Evolutionary conservation across 192 early-diverging fungal species (phyloP).

Genomic region (Backusella luteola): DNA sequence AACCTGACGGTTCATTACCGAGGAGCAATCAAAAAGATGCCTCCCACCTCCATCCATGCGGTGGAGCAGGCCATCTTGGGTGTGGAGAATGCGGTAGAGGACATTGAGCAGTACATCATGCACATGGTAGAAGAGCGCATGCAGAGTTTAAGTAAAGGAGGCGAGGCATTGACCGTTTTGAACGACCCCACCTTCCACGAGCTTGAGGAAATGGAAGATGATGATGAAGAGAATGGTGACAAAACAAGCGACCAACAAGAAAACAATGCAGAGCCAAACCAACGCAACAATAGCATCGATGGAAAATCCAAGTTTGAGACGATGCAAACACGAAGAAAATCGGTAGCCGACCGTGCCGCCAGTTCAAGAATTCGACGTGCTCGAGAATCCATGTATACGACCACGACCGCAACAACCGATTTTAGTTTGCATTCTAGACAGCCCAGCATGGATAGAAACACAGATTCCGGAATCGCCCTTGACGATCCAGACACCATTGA

Average conservation of each 20-base stretch:
- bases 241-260: neutral
- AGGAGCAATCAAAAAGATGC: neutral
- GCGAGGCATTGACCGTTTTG: neutral
- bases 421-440: neutral
- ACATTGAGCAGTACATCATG: conserved; percentile 9
- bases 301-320: neutral
- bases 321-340: neutral
- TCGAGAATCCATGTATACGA: neutral
- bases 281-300: neutral
- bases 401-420: neutral
- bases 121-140: conserved; percentile 18
- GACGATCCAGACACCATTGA: conserved; percentile 66
- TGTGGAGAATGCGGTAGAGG: conserved; percentile 10
- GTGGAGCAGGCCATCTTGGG: neutral
- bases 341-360: neutral
- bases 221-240: neutral
- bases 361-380: neutral
- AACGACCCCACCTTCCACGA: neutral
- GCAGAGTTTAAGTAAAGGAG: neutral
- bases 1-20: neutral
- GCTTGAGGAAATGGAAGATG: neutral
- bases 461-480: neutral
- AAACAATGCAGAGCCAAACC: neutral
- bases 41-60: neutral
- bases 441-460: neutral